Conservation (phyloP, 306 rosid genomes). For the Senna siamea region DNA sequence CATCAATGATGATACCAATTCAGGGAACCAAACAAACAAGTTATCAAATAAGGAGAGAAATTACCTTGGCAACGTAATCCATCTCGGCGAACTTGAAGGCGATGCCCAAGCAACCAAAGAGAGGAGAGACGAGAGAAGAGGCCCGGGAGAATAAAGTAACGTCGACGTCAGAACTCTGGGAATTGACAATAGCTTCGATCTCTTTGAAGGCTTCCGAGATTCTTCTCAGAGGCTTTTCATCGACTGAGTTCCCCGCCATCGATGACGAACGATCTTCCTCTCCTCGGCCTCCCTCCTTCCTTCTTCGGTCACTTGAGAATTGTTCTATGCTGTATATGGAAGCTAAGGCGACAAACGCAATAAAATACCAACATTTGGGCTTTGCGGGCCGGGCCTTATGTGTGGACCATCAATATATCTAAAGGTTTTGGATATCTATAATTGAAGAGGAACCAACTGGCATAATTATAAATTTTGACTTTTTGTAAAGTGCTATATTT, state of each 20-base stretch:
- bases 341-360: not conserved
- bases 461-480: too few species aligned
- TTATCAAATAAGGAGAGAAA: not conserved
- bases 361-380: not conserved
- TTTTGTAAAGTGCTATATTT: too few species aligned
- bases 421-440: too few species aligned
- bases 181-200: conserved; percentile 57
- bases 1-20: not conserved
- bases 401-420: too few species aligned
- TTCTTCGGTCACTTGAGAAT: not conserved
- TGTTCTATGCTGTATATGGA: not conserved
- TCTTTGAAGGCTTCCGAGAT: conserved; percentile 70
- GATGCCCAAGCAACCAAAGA: conserved; percentile 82
- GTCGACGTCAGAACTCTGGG: conserved; percentile 52
- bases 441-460: too few species aligned
- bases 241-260: conserved; percentile 50
- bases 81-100: conserved; percentile 97
- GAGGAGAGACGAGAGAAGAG: conserved; percentile 84
- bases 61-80: conserved; percentile 85
- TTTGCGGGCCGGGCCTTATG: not conserved
- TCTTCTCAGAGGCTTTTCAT: conserved; percentile 55
- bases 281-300: not conserved
- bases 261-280: not conserved
- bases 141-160: conserved; percentile 76
- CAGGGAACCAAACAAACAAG: not conserved